Conservation (phyloP, 305 asterid genomes). For the Solanum aculeatissimum region DNA sequence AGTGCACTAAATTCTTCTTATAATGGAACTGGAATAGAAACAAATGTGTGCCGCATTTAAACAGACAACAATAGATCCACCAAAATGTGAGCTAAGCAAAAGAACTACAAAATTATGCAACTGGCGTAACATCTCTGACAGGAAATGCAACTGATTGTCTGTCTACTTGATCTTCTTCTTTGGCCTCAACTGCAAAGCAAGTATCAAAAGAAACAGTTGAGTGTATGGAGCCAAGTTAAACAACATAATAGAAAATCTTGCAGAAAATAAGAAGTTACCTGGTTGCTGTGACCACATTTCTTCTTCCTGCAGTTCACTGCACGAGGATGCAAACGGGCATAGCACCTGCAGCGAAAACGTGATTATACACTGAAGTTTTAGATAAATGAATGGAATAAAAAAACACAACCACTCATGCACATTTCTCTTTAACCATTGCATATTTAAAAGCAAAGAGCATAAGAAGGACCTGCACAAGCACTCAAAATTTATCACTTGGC, state of each 20-base stretch:
- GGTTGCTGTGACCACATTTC: slow-evolving; percentile 76
- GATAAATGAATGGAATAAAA: not conserved
- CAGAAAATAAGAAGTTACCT: slow-evolving; percentile 17
- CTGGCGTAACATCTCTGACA: not conserved
- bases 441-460: too few relatives aligned
- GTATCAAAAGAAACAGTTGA: not conserved
- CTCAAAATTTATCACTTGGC: too few relatives aligned
- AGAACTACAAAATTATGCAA: not conserved
- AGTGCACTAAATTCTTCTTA: not conserved
- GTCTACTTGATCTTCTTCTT: slow-evolving; percentile 76
- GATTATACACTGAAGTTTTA: not conserved
- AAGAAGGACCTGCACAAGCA: too few relatives aligned
- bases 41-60: not conserved
- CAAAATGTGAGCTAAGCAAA: not conserved
- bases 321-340: slow-evolving; percentile 63
- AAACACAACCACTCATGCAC: too few relatives aligned
- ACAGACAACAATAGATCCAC: not conserved
- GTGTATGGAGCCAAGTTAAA: not conserved
- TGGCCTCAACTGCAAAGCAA: slow-evolving; percentile 56
- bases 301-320: slow-evolving; percentile 75
- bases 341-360: slow-evolving; percentile 24
- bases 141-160: not conserved
- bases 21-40: not conserved
- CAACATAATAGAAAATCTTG: not conserved
- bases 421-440: too few relatives aligned